Percentiles rank a stretch among this genome's conserved stretches.
phyloP scores from a whole-genome alignment of 192 early-diverging fungal genomes.

The Coemansia sp. region DNA sequence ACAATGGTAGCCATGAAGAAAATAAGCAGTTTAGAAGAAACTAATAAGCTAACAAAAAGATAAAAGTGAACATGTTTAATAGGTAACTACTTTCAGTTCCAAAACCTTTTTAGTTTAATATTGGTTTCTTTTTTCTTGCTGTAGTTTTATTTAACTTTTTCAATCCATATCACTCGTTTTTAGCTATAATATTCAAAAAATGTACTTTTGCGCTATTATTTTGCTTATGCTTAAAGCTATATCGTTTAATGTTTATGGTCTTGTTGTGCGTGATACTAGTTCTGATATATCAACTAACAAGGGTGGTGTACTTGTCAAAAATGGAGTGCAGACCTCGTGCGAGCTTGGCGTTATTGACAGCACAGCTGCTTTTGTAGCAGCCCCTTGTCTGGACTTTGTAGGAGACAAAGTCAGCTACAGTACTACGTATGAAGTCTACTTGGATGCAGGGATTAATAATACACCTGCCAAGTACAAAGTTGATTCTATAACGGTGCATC shows the following conservation, averaged over 20 bases:
- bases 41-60: too few species aligned
- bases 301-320: not conserved
- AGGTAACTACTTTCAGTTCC: too few species aligned
- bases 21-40: too few species aligned
- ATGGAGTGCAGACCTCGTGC: conserved; percentile 9
- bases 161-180: too few species aligned
- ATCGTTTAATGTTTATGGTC: not conserved
- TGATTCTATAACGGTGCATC: not conserved
- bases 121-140: too few species aligned
- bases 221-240: too few species aligned
- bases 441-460: conserved; percentile 6
- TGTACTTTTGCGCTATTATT: too few species aligned
- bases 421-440: conserved; percentile 6
- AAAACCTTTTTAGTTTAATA: too few species aligned
- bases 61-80: too few species aligned
- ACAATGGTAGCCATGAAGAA: too few species aligned
- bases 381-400: conserved; percentile 4
- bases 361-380: not conserved
- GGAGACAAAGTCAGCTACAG: not conserved
- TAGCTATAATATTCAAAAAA: too few species aligned
- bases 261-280: not conserved
- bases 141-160: too few species aligned
- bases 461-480: conserved; percentile 7
- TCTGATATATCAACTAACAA: not conserved
- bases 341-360: conserved; percentile 12